Percentiles rank a stretch among this genome's conserved stretches.
These are phyloP conservation scores for Papiliotrema laurentii DNA, from an alignment of 1,284 basidiomycete species.

Conservation along the genomic window DNA sequence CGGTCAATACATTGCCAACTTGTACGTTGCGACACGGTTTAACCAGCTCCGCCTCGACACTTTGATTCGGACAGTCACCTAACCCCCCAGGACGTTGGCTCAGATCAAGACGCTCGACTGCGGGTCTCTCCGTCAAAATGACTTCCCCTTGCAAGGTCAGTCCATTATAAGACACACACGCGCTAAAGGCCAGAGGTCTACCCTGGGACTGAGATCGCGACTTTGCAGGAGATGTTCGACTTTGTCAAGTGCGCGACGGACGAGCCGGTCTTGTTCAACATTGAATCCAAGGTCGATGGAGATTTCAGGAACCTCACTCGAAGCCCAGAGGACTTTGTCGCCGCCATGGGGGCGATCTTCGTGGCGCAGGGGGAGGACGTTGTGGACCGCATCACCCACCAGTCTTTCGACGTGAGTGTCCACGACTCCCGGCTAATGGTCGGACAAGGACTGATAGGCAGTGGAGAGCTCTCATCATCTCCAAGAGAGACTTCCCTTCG, in stretches of 20 bases:
- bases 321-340: slow-evolving; percentile 63
- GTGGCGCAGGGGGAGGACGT: slow-evolving; percentile 17
- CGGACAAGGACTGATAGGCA: not conserved
- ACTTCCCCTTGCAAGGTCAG: slow-evolving; percentile 56
- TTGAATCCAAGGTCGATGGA: slow-evolving; percentile 72
- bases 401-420: slow-evolving; percentile 28
- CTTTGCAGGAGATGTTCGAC: slow-evolving; percentile 66
- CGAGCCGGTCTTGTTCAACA: slow-evolving; percentile 61
- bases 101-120: slow-evolving; percentile 73
- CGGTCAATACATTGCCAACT: slow-evolving; percentile 67
- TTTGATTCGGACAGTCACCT: not conserved
- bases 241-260: slow-evolving; percentile 62
- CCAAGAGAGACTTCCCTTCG: slow-evolving; percentile 30
- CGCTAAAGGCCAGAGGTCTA: slow-evolving; percentile 13
- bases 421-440: not conserved
- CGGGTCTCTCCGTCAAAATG: slow-evolving; percentile 60
- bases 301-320: slow-evolving; percentile 56
- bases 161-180: not conserved
- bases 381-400: slow-evolving; percentile 40
- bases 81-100: slow-evolving; percentile 55
- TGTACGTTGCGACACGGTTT: slow-evolving; percentile 31
- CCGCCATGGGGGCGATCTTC: slow-evolving; percentile 28
- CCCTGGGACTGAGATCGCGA: slow-evolving; percentile 64
- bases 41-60: not conserved
- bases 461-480: slow-evolving; percentile 33